These are phyloP conservation scores for Serendipita indica DNA, from an alignment of 768 basidiomycete species.

Conservation along the genomic window DNA sequence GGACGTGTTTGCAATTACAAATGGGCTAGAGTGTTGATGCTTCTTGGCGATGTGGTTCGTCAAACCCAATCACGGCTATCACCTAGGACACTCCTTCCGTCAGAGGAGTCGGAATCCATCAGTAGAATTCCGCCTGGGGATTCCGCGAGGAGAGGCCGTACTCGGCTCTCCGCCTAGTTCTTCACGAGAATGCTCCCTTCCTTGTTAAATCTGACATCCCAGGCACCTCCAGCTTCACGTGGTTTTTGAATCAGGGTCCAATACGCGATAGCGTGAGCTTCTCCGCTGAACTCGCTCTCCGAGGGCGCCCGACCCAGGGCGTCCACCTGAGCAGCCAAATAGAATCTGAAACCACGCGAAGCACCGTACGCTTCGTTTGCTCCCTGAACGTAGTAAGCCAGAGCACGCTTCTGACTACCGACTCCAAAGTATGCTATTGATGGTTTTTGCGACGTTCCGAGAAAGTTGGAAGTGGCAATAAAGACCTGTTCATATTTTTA, in stretches of 20 bases:
- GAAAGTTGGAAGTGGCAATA: not conserved
- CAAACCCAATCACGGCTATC: too few relatives aligned
- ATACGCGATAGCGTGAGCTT: slow-evolving; percentile 6
- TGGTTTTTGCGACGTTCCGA: not conserved
- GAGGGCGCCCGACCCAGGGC: not conserved
- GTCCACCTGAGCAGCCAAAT: not conserved
- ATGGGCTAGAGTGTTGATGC: too few relatives aligned
- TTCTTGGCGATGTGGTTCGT: too few relatives aligned
- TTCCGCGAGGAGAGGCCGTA: too few relatives aligned
- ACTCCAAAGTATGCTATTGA: not conserved
- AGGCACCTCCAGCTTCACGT: not conserved
- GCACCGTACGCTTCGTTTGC: not conserved
- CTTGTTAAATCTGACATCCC: not conserved
- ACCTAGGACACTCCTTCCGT: too few relatives aligned
- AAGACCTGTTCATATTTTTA: not conserved
- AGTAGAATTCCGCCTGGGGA: too few relatives aligned
- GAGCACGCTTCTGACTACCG: not conserved
- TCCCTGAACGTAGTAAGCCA: not conserved
- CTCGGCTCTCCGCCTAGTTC: too few relatives aligned
- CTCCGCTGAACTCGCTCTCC: not conserved
- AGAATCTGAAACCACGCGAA: not conserved
- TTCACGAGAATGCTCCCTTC: not conserved
- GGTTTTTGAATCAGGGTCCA: slow-evolving; percentile 3
- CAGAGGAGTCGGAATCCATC: too few relatives aligned
- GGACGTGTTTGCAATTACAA: too few relatives aligned